Base-by-base conservation (phyloP, 2,329 filamentous ascomycete genomes). In the Talaromyces sp. region DNA sequence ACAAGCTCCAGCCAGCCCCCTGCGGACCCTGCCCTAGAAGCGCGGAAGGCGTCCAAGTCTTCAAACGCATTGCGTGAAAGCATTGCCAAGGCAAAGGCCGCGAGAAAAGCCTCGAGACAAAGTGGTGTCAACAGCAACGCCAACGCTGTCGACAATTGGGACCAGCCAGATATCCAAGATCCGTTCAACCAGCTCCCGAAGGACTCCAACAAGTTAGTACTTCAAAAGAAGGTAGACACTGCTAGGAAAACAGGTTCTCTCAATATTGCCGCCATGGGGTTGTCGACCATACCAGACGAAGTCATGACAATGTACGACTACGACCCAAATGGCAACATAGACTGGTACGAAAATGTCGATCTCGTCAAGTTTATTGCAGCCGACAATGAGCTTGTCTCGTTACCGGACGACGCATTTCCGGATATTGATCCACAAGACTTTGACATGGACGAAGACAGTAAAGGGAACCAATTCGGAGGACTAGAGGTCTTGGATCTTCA, bases 341-440 rank as follows among this genome's bases (percentile, higher is more conserved):
- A 88, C 35, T 97, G 94, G 94, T 92, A 92, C 1, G 93, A 97
- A 73, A 88, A 89, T 61, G 91, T 97, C 11, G 93, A 97, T 70
- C 77, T 97, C 52, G 89, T 88, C 0, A 86, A 89, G 62, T 86
- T 97, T 55, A 85, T 94, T 64, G 92, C 90, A 6, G 92, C 93
- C 9, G 92, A 96, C 69, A 97, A 99, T 69, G 90, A 96, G 68
- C 75, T 99, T 54, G 86, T 90, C 67, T 79, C 80, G 32, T 80
- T 97, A 35, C 83, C 86, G 2, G 90, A 94, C 19, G 77, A 80
- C 1, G 79, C 92, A 19, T 97, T 97, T 66, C 92, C 93, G 0
- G 92, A 97, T 66, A 67, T 74, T 38, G 80, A 83, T 0, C 78
- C 81, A 10, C 75, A 82, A 46, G 79, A 83, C 19, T 72, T 85